These are phyloP conservation scores for Hypoxylon cercidicola DNA, from an alignment of 495 filamentous ascomycete genomes.

Conservation along the genomic window DNA sequence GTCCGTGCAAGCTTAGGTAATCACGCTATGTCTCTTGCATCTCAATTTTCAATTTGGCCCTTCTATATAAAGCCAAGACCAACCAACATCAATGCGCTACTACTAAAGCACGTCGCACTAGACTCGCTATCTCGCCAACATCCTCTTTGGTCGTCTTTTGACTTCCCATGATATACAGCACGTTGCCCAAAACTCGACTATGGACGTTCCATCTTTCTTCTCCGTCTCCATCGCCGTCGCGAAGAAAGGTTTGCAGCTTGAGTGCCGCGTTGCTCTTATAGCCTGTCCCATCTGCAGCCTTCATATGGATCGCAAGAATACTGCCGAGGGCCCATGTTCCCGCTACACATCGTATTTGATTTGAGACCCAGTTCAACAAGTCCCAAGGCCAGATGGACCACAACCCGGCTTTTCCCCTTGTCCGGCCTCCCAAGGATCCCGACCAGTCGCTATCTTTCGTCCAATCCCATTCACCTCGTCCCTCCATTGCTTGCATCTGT, in stretches of 20 bases:
- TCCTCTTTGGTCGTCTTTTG: constrained; percentile 65
- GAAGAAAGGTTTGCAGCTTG: constrained; percentile 66
- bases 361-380: constrained; percentile 66
- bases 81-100: background rate
- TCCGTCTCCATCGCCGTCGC: constrained; percentile 41
- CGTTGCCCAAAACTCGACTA: constrained; percentile 78
- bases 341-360: constrained; percentile 58
- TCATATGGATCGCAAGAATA: constrained; percentile 73
- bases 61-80: no score
- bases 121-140: constrained; percentile 58
- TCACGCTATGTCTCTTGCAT: constrained; percentile 4
- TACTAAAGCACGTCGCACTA: constrained; percentile 24
- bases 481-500: constrained; percentile 66
- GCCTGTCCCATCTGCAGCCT: constrained; percentile 57
- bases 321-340: constrained; percentile 75
- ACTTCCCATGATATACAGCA: constrained; percentile 80
- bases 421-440: constrained; percentile 5
- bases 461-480: constrained; percentile 61
- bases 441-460: constrained; percentile 53
- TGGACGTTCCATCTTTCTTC: constrained; percentile 66
- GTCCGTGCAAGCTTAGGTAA: constrained; percentile 20
- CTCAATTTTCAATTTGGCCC: background rate
- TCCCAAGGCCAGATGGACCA: constrained; percentile 77
- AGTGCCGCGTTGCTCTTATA: constrained; percentile 74
- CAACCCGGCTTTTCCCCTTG: constrained; percentile 35